Base-by-base conservation (phyloP, 768 basidiomycete genomes). In the Coprinopsis strossmayeri region DNA sequence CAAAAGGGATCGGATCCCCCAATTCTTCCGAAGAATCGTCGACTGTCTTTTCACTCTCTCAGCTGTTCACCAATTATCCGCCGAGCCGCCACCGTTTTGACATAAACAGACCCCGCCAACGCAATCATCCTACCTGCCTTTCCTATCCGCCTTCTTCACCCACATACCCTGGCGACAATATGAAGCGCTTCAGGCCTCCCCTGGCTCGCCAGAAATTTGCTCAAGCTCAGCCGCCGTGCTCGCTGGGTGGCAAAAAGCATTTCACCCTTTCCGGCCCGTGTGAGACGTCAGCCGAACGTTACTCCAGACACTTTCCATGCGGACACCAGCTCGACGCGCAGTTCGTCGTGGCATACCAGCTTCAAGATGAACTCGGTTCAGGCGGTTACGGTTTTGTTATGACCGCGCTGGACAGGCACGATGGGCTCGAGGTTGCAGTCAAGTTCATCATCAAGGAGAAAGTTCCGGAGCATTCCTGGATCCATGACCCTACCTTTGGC, bases 351-450 rank as follows among this genome's bases (percentile, higher is more conserved):
- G 59, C 59, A 40, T 91, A 88, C 57, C 61, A 69, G 30, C 77
- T 88, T 20, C 77, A 76, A 30, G 87, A 87, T 55, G 84, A 90
- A 61, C 74, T 97, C 21, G 94, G 94, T 34, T 82, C 83, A 9
- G 94, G 94, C 37, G 93, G 93, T 15, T 97, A 93, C 61, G 93
- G 93, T 1, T 96, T 97, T 62, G 94, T 97, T 23, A 88, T 95
- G 77, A 86, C 87, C 2, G 92, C 91, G 9, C 67, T 72, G 28
- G 79, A 89, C 60, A 79, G 78, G 12, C 57, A 54, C 25, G 72
- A 77, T 39, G 72, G 73, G 0, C 64, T 70, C 49, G 87, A 92
- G 61, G 92, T 93, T 46, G 93, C 93, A 0, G 87, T 96, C 65
- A 97, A 97, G 68, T 96, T 97, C 64, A 92, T 97, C 60, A 79